Evolutionary conservation across 495 filamentous ascomycete species (phyloP).

Genomic region (Cercophora samala): DNA sequence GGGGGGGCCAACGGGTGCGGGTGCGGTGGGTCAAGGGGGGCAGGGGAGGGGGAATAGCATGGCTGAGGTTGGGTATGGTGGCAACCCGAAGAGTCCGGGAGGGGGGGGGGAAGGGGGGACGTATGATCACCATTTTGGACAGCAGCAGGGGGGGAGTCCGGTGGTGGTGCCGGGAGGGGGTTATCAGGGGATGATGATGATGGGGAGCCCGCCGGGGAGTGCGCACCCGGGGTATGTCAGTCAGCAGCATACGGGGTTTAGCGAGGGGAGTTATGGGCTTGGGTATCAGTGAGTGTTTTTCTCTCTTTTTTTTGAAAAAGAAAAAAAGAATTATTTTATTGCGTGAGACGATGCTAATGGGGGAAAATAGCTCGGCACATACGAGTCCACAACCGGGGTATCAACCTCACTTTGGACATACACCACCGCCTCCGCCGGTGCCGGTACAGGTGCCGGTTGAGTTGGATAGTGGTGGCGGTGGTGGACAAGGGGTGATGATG

Average conservation of each 20-base stretch:
- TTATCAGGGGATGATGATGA: not conserved
- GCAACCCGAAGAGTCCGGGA: conserved; percentile 33
- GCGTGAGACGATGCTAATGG: not conserved
- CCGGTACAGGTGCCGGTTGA: not conserved
- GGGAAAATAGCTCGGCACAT: not conserved
- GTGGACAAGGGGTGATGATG: not conserved
- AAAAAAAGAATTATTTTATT: no score
- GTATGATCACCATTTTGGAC: not conserved
- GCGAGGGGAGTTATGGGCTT: not conserved
- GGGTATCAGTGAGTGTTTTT: not conserved
- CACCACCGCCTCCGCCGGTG: not conserved
- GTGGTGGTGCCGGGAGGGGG: not conserved
- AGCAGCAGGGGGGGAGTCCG: no score
- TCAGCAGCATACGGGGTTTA: not conserved
- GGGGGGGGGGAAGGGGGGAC: not conserved
- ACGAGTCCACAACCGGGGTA: not conserved
- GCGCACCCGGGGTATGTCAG: not conserved
- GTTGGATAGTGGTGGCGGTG: not conserved
- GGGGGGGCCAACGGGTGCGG: no score
- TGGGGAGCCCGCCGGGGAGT: not conserved
- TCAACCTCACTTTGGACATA: not conserved
- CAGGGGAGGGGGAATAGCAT: conserved; percentile 7
- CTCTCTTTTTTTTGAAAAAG: no score
- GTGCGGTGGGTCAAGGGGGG: not conserved
- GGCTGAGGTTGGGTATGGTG: conserved; percentile 24